Base-by-base conservation (phyloP, 345 rosid genomes). In the Rhodamnia argentea region DNA sequence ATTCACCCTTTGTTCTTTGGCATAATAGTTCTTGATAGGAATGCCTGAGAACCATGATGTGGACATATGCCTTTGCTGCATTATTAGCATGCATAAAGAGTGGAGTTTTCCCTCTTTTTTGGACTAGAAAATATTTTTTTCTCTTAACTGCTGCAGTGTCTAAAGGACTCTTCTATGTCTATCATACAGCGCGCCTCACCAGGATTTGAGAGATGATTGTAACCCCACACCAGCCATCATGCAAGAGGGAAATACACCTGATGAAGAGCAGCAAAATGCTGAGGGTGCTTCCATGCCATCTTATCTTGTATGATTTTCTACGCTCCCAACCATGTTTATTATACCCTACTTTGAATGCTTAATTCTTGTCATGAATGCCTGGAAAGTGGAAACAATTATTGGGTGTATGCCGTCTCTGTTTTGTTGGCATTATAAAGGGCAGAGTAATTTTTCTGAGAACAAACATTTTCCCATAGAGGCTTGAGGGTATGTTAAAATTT, bases 211-310 rank as follows among this genome's bases (percentile, higher is more conserved):
- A 70, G 78, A 70, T 70, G 47, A 18, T 32, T n/a, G 32, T n/a
- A 59, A 59, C 44, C 70, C 84, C 47, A 54, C 90, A 86, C 86
- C 90, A 60, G 85, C 92, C 88, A 90, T 60, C 86, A 84, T 37
- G 42, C 91, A 83, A 84, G 86, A 82, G 86, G 88, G 87, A 86
- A 85, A 84, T 82, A 89, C 89, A 85, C 87, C 75, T 64, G 70
- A 24, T 85, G 89, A 82, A 83, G 85, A 44, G 51, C 86, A 54
- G 74, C 86, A 84, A 86, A 86, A 83, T 86, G 87, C 26, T 70
- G 78, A 70, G 78, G 78, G 22, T 11, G 47, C 26, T 70, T 70
- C 78, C 2, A 1, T 32, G 26, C 78, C 47, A 32, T 1, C 47
- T 70, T 70, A 32, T 70, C 47, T 70, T 37, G 78, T 70, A 70